phyloP scores from a whole-genome alignment of 306 rosid genomes.

The Parietaria judaica region DNA sequence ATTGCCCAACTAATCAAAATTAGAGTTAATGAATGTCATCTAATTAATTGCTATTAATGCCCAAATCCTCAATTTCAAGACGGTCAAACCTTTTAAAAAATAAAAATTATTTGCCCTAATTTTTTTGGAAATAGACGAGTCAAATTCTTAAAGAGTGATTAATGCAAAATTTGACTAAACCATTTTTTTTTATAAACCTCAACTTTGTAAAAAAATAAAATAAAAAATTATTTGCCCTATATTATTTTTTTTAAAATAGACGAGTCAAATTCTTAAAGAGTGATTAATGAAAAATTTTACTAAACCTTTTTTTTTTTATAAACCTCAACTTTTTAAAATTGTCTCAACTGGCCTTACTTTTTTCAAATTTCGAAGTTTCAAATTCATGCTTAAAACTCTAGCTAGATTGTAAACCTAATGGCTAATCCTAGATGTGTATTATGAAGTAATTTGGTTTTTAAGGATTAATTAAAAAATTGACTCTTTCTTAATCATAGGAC shows the following conservation, averaged over 20 bases:
- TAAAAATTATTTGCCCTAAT: background rate
- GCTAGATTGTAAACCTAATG: background rate
- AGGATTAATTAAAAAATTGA: conserved; percentile 6
- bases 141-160: conserved; percentile 16
- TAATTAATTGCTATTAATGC: conserved; percentile 1
- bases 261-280: conserved; percentile 9
- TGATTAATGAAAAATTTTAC: conserved; percentile 30
- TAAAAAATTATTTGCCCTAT: no score
- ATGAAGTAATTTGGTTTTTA: conserved; percentile 18
- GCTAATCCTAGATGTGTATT: conserved; percentile 20
- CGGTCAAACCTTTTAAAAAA: conserved; percentile 7
- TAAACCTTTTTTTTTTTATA: background rate
- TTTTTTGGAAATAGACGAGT: conserved; percentile 3
- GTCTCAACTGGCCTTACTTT: background rate
- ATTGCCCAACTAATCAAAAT: background rate
- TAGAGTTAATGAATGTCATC: background rate
- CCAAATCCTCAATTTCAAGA: conserved; percentile 16
- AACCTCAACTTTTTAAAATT: no score
- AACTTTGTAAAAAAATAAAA: no score
- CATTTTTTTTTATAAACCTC: background rate
- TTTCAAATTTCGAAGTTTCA: conserved; percentile 22
- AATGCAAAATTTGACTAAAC: conserved; percentile 25
- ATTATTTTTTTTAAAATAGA: conserved; percentile 1
- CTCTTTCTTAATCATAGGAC: conserved; percentile 9
- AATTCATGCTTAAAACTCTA: conserved; percentile 11